phyloP scores from a whole-genome alignment of 495 filamentous ascomycete species.

The Stereocaulon alpinum region DNA sequence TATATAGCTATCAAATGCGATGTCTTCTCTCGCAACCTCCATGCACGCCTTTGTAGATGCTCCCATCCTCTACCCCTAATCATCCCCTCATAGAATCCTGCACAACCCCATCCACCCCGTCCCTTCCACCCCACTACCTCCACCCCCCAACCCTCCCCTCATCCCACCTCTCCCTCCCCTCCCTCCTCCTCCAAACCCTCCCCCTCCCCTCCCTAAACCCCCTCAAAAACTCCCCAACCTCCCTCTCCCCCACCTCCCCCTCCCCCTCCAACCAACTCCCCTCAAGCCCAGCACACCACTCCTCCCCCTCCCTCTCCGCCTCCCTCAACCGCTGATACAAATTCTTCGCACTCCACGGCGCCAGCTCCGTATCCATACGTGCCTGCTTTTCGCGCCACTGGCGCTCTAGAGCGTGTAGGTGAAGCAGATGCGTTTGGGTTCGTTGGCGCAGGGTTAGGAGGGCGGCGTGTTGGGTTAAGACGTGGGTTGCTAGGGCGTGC shows the following conservation, averaged over 20 bases:
- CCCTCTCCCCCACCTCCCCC: constrained; percentile 54
- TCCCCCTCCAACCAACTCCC: constrained; percentile 72
- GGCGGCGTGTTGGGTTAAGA: constrained; percentile 50
- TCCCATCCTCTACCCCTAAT: background rate
- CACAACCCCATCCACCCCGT: no score
- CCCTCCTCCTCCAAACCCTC: constrained; percentile 60
- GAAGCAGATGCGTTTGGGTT: constrained; percentile 71
- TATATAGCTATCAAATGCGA: no score
- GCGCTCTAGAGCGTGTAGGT: constrained; percentile 77
- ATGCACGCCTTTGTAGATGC: no score
- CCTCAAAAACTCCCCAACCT: constrained; percentile 73
- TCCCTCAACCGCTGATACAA: constrained; percentile 71
- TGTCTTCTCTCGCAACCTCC: no score
- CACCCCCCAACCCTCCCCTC: constrained; percentile 88
- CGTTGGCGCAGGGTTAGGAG: constrained; percentile 52
- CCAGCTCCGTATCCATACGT: constrained; percentile 76
- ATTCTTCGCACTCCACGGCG: constrained; percentile 72
- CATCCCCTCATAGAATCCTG: no score
- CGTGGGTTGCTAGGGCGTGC: constrained; percentile 52
- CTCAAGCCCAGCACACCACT: constrained; percentile 68
- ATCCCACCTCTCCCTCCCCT: constrained; percentile 86
- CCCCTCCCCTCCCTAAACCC: constrained; percentile 68
- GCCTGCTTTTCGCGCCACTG: constrained; percentile 80
- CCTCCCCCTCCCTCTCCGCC: constrained; percentile 71
- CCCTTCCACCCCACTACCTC: constrained; percentile 57